These are phyloP conservation scores for Aspergillus arachidicola DNA, from an alignment of 2,329 filamentous ascomycete species.

Conservation along the genomic window DNA sequence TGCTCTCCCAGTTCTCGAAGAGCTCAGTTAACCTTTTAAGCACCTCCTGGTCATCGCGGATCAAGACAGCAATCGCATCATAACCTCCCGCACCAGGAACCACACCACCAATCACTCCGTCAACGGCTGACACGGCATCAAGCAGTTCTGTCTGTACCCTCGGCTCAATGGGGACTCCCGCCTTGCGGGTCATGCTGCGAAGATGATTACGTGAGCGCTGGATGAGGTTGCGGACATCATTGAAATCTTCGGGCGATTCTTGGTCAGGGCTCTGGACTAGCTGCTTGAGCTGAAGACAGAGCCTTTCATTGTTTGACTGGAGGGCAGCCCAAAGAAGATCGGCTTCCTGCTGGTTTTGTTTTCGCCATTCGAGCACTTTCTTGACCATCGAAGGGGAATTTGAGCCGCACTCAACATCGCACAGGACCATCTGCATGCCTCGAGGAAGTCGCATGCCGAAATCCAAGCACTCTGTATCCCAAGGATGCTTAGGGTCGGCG, in stretches of 20 bases:
- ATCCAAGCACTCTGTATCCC: conserved; percentile 79
- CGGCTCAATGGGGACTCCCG: conserved; percentile 87
- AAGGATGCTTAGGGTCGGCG: conserved; percentile 52
- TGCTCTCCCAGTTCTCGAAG: conserved; percentile 65
- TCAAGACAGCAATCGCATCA: conserved; percentile 81
- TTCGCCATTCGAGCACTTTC: conserved; percentile 81
- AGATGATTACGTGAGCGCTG: conserved; percentile 62
- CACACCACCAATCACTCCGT: conserved; percentile 85
- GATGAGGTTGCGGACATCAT: conserved; percentile 56
- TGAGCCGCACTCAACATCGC: conserved; percentile 91
- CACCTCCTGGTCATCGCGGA: conserved; percentile 71
- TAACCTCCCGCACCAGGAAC: conserved; percentile 94
- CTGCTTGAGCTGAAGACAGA: conserved; percentile 66
- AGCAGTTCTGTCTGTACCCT: conserved; percentile 80
- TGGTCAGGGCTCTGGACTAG: conserved; percentile 50
- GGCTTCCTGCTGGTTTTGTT: conserved; percentile 64
- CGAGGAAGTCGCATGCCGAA: conserved; percentile 70
- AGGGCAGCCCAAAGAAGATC: conserved; percentile 73
- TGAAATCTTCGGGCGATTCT: conserved; percentile 49
- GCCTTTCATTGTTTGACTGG: conserved; percentile 71
- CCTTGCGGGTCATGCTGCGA: conserved; percentile 72
- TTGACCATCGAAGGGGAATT: conserved; percentile 97
- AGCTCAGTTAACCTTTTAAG: conserved; percentile 62
- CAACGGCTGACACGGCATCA: conserved; percentile 70
- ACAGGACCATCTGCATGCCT: conserved; percentile 82